A percentile compares a stretch with the other conserved stretches of the same genome.
phyloP scores from a whole-genome alignment of 805 yeast species.

The Scheffersomyces lignosus region DNA sequence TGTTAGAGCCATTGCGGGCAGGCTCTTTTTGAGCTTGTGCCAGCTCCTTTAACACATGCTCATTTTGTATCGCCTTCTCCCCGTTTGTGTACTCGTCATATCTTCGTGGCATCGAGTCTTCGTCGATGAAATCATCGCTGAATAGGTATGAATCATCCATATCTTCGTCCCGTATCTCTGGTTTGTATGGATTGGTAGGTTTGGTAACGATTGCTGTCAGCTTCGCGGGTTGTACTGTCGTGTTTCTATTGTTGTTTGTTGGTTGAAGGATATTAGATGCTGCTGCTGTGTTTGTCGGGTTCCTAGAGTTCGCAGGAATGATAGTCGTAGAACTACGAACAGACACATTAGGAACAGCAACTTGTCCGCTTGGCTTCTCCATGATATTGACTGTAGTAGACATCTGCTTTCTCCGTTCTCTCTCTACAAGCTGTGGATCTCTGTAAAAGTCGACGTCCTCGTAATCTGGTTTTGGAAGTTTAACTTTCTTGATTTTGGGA shows the following conservation, averaged over 20 bases:
- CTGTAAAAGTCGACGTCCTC: constrained; percentile 34
- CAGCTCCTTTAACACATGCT: too few relatives aligned
- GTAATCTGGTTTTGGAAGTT: constrained; percentile 26
- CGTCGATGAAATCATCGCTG: constrained; percentile 38
- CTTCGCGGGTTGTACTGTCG: constrained; percentile 1
- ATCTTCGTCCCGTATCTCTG: constrained; percentile 22
- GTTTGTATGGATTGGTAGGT: not conserved
- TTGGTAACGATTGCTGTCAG: not conserved
- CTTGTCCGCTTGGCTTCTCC: constrained; percentile 1
- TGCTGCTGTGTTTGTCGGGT: not conserved
- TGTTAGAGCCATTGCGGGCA: constrained; percentile 1
- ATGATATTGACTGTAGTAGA: constrained; percentile 7
- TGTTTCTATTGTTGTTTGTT: not conserved
- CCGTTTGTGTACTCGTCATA: not conserved
- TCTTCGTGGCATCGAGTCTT: constrained; percentile 7
- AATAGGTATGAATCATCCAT: constrained; percentile 42
- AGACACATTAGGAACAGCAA: not conserved
- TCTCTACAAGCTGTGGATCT: constrained; percentile 33
- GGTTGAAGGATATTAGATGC: not conserved
- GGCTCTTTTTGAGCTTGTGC: too few relatives aligned
- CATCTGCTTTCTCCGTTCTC: constrained; percentile 21
- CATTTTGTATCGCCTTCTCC: too few relatives aligned
- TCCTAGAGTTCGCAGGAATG: not conserved
- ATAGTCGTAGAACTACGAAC: not conserved
- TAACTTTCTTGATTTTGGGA: constrained; percentile 47